Evolutionary conservation across 208 protist genomes (phyloP), one percentile per base, ranked within the genome.

Genomic region (Trypanosomatidae sp.): DNA sequence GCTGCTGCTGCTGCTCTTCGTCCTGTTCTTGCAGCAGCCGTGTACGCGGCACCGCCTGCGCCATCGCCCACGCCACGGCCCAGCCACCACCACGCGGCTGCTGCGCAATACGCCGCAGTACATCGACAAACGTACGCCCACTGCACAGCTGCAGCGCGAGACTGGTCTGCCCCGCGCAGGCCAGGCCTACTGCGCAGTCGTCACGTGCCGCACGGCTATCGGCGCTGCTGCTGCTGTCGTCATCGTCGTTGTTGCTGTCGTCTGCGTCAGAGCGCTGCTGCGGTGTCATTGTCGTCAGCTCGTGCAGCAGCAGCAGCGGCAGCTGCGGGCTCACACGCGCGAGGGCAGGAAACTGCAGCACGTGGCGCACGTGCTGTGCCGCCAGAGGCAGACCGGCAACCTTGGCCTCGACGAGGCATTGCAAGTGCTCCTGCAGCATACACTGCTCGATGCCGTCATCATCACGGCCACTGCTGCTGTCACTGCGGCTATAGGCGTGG

Each of bases 341-440:
- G 6, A 84, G 53, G 25, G 65, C 55, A 15, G 74, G 52, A 6
- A 66, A 77, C 10, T 58, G 61, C 26, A 84, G 42, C n/a, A 69
- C 57, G 20, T 66, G 55, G 32, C 66, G 67, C 30, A 72, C 67
- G 44, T 84, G 74, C 7, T 53, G 53, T 6, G 59, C 50, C 3
- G 45, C 47, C 23, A 79, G 46, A 0, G 57, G 52, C 13, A 84
- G 56, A 7, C 64, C 63, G 13, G 56, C 37, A 5, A 79, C 53
- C 27, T 63, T 65, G 15, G 74, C 69, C 55, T 84, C 69, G 2
- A 75, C 74, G 16, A 84, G 53, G 37, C 69, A 84, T 45, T 84
- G 70, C 43, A 84, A 26, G 52, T 84, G 74, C 48, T 84, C 69
- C 30, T 75, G 44, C 11, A 61, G 46, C 6, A 84, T 28, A 22